Base-by-base conservation (phyloP, 306 rosid species). In the Echinosophora koreensis region DNA sequence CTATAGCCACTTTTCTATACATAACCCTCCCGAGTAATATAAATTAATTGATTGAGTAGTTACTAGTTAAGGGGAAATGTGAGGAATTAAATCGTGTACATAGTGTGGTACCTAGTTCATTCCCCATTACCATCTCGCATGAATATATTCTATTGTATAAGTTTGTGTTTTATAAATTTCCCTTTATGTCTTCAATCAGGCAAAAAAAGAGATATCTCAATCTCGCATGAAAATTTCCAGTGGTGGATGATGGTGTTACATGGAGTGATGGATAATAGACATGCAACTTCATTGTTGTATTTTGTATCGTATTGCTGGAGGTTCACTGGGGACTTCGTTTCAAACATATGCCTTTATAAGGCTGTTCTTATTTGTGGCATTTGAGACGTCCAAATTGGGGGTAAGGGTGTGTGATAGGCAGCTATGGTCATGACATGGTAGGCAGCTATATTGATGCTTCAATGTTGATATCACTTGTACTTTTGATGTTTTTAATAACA, bases 161-260 rank as follows among this genome's bases (percentile, higher is more conserved):
- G 15, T 50, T 38, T 22, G 35, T 70, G 16, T 10, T 32, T 65
- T n/a, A 60, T 9, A 2, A 49, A 30, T 8, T 69, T 51, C 8
- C 16, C 58, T 49, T 49, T 47, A 3, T 47, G 71, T 68, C 15
- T 71, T 71, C 73, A 79, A 78, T 8, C 47, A 41, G 50, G 67
- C 17, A 5, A 62, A 42, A 30, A 63, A 39, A 2, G 60, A 52
- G 52, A 78, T 6, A 6, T 17, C 49, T 18, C 22, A 17, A 71
- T 62, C 57, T n/a, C 30, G 56, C 32, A 4, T 51, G 65, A 69
- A 18, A 37, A 8, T 8, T 67, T 44, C 13, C 38, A 9, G 66
- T 27, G 6, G 10, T 3, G 39, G 77, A 55, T 14, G 27, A 32
- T 9, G 30, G 58, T 10, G 32, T 10, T 46, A 46, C 51, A 39